Conservation (phyloP, 352 stramenopile genomes). For the Pythium phragmitis region DNA sequence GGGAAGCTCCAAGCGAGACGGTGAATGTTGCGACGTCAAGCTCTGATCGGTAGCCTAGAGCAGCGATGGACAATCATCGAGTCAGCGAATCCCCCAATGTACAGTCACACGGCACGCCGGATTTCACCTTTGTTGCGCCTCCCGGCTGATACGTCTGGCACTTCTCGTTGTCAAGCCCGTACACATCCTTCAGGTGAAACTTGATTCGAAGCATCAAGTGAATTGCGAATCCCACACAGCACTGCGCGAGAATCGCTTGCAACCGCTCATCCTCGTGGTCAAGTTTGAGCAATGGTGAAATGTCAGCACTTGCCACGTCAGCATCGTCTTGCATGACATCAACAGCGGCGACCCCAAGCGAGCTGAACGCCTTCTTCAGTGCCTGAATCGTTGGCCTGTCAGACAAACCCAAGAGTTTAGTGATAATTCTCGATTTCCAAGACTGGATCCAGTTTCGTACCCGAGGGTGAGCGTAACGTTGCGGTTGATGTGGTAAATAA, state of each 20-base stretch:
- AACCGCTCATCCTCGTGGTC: constrained; percentile 4
- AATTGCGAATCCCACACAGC: constrained; percentile 53
- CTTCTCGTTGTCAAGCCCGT: constrained; percentile 70
- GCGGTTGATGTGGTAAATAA: constrained; percentile 89
- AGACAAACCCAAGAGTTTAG: background rate
- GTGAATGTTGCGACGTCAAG: constrained; percentile 21
- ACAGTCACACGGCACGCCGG: background rate
- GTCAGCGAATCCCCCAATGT: constrained; percentile 4
- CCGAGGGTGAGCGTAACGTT: constrained; percentile 75
- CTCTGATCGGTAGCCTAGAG: constrained; percentile 33
- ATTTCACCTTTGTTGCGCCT: constrained; percentile 39
- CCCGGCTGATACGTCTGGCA: constrained; percentile 81
- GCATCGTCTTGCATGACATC: constrained; percentile 50
- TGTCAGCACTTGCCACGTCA: constrained; percentile 44
- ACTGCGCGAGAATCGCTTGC: constrained; percentile 23
- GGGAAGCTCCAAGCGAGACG: constrained; percentile 25
- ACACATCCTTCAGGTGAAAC: constrained; percentile 69
- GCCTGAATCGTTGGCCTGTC: constrained; percentile 56
- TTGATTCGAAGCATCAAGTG: constrained; percentile 73
- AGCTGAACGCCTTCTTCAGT: constrained; percentile 49
- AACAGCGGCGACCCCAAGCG: constrained; percentile 32
- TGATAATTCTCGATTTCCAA: background rate
- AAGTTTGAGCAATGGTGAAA: constrained; percentile 29
- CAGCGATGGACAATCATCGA: background rate
- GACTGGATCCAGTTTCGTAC: constrained; percentile 35